Base-by-base conservation (phyloP, 306 rosid genomes). In the Alnus glutinosa region DNA sequence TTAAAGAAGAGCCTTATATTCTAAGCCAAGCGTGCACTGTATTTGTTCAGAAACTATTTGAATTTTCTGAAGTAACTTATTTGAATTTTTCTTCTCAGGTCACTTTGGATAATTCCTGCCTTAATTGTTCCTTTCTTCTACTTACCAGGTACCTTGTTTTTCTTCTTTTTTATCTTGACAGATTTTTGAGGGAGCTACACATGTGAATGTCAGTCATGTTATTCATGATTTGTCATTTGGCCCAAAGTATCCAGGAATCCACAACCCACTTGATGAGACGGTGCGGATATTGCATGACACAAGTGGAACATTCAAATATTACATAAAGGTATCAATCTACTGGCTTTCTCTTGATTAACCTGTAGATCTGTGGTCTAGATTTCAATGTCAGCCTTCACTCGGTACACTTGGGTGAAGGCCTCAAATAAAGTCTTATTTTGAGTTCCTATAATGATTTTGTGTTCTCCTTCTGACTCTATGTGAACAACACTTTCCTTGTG, bases 161-260 rank as follows among this genome's bases (percentile, higher is more conserved):
- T 49, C 52, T 47, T 44, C 44, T 76, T 58, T 71, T 69, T 87
- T 68, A 50, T 78, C 84, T 70, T 84, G 42, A 75, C 92, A 96
- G 99, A 96, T 96, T 76, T 96, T 93, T 71, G 98, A 58, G 58
- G 99, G 97, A 80, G 67, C 94, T 23, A 88, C 81, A 80, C 86
- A 93, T 70, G 99, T 96, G 85, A 96, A 96, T 23, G 93, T 96
- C 10, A 96, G 99, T 87, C 98, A 96, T 55, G 42, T 88, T 69
- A 87, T 96, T 83, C 98, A 96, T 68, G 97, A 93, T 89, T 80
- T 96, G 87, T 96, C 99, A 75, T 96, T 96, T 80, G 99, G 99
- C 80, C 99, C 99, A 82, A 89, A 93, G 88, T 96, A 89, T 89
- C 99, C 99, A 15, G 99, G 99, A 84, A 82, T 88, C 77, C 98